Evolutionary conservation across 148 eudicot species (phyloP).

Genomic region (Simmondsia chinensis): DNA sequence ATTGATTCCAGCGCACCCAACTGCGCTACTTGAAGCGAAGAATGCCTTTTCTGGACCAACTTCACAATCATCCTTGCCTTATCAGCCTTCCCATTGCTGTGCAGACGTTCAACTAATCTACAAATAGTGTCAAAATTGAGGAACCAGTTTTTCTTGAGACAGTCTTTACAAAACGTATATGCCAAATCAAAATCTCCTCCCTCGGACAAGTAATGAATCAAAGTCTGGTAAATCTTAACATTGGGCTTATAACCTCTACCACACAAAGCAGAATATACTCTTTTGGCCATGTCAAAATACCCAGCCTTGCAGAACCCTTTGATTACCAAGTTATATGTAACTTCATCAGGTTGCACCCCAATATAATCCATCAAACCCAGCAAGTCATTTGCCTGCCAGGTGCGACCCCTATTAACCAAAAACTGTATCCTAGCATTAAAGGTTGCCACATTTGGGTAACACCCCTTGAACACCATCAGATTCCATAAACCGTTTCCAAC

Average conservation of each 20-base stretch:
- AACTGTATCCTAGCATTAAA: conserved; percentile 84
- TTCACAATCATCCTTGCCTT: conserved; percentile 44
- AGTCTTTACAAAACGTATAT: conserved; percentile 56
- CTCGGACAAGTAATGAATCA: conserved; percentile 74
- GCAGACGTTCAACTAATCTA: conserved; percentile 52
- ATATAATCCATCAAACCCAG: conserved; percentile 38
- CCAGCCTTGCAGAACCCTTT: conserved; percentile 76
- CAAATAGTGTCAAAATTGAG: conserved; percentile 47
- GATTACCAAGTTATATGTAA: conserved; percentile 77
- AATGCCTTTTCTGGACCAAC: conserved; percentile 38
- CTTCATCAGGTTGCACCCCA: conserved; percentile 54
- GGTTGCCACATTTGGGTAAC: conserved; percentile 67
- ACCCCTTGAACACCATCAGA: conserved; percentile 64
- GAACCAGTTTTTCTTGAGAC: conserved; percentile 54
- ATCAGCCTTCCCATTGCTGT: conserved; percentile 32
- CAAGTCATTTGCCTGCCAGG: conserved; percentile 70
- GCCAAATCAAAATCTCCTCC: conserved; percentile 56
- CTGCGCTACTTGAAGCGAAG: conserved; percentile 36
- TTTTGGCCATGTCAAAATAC: conserved; percentile 56
- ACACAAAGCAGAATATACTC: conserved; percentile 57
- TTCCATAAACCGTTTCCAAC: conserved; percentile 90
- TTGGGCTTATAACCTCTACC: conserved; percentile 53
- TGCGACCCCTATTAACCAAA: conserved; percentile 51
- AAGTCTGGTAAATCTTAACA: conserved; percentile 63
- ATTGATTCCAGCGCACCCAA: conserved; percentile 36